phyloP scores from a whole-genome alignment of 176 grass and related monocot species.

The Musa acuminata region DNA sequence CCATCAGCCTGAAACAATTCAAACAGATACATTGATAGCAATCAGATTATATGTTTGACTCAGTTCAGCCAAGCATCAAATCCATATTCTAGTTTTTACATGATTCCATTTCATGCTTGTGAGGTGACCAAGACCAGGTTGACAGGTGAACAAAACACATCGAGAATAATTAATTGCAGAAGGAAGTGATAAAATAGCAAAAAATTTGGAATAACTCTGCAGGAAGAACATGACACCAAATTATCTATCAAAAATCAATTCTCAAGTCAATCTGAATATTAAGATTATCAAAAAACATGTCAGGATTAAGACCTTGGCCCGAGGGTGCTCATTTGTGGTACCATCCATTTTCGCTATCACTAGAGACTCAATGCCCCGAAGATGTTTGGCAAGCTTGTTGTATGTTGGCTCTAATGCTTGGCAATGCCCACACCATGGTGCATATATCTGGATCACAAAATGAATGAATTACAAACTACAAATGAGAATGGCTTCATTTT shows the following conservation, averaged over 20 bases:
- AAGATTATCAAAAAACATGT: neutral
- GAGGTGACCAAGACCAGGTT: neutral
- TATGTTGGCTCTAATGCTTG: slow-evolving; percentile 79
- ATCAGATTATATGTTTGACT: neutral
- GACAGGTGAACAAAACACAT: neutral
- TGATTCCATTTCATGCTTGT: neutral
- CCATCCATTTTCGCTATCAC: slow-evolving; percentile 98
- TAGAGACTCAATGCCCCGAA: slow-evolving; percentile 62
- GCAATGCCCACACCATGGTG: slow-evolving; percentile 97
- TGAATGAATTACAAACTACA: neutral
- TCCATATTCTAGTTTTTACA: too few species aligned
- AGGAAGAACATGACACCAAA: neutral
- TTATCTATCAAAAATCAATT: too few species aligned
- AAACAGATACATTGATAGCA: slow-evolving; percentile 1
- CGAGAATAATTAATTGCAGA: neutral
- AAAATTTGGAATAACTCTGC: neutral
- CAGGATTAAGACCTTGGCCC: slow-evolving; percentile 49
- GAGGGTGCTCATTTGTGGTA: slow-evolving; percentile 75
- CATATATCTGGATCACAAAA: slow-evolving; percentile 53
- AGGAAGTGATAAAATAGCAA: slow-evolving; percentile 1
- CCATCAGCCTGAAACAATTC: slow-evolving; percentile 64
- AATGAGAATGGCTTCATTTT: slow-evolving; percentile 11
- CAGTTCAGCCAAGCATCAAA: neutral
- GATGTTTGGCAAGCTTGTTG: slow-evolving; percentile 69
- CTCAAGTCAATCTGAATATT: neutral